Base-by-base conservation (phyloP, 1,284 basidiomycete genomes). In the Malassezia furfur region DNA sequence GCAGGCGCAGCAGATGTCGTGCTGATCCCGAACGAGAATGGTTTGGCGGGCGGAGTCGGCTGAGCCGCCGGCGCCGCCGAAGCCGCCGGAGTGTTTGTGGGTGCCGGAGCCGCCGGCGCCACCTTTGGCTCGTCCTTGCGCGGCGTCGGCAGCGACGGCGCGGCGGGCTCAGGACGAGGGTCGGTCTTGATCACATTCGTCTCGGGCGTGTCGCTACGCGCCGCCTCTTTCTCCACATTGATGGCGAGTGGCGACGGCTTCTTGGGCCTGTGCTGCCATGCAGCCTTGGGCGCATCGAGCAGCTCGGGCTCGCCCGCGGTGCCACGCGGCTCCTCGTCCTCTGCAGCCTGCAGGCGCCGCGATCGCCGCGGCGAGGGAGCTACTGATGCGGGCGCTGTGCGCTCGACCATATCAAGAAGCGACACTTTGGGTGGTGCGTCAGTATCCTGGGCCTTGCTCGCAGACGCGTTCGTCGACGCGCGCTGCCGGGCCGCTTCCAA, bases 361-460 rank as follows among this genome's bases (percentile, higher is more conserved):
- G 50, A 30, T 5, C 45, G 48, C 34, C 60, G 61, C 11, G 49
- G 46, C 50, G 57, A 50, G 35, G 46, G 60, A 5, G 58, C 48
- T 36, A 36, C 17, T 6, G 48, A 37, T 48, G 59, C 53, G 14
- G 64, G 64, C 19, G 64, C 67, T 0, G 65, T 69, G 8, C 67
- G 60, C 49, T 67, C 63, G 30, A 69, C 65, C 34, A 66, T 55
- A 7, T 69, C 67, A 3, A 69, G 62, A 10, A 67, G 58, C 11
- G 67, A 65, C 15, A 60, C 61, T 21, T 50, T 45, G 30, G 61
- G 63, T 41, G 63, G 60, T 8, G 57, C 58, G 10, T 63, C 64
- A 2, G 58, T 54, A 22, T 60, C 50, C 32, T 54, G 58, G 1
- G 58, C 52, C 19, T 57, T 51, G 39, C n/a, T 32, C 21, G 43